Percentiles rank a stretch among this genome's conserved stretches.
phyloP scores from a whole-genome alignment of 768 basidiomycete species.

The Lentinula lateritia region DNA sequence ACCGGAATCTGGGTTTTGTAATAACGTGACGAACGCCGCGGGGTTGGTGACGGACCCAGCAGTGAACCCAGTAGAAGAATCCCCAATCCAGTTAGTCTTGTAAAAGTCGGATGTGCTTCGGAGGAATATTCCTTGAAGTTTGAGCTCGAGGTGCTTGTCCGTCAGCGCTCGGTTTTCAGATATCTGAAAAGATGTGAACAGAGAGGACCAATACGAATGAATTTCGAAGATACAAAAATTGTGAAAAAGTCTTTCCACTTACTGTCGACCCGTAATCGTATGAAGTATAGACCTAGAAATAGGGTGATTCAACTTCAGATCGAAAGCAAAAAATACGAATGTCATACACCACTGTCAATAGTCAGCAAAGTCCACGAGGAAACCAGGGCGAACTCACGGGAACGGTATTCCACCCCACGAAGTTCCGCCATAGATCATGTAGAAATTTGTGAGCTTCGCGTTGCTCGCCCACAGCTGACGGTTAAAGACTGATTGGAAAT shows the following conservation, averaged over 20 bases:
- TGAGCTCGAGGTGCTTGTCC: slow-evolving; percentile 71
- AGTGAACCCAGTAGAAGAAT: slow-evolving; percentile 39
- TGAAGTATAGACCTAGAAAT: slow-evolving; percentile 30
- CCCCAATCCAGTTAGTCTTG: slow-evolving; percentile 72
- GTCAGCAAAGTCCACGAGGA: not conserved
- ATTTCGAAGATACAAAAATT: not conserved
- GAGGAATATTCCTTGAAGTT: slow-evolving; percentile 72
- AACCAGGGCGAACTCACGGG: slow-evolving; percentile 56
- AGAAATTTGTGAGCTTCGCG: slow-evolving; percentile 77
- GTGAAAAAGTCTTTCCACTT: slow-evolving; percentile 1
- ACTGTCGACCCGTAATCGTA: slow-evolving; percentile 79
- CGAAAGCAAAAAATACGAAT: not conserved
- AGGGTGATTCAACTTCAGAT: not conserved
- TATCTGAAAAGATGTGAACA: slow-evolving; percentile 27
- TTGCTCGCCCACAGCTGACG: slow-evolving; percentile 75
- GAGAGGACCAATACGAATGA: not conserved
- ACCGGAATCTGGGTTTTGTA: slow-evolving; percentile 63
- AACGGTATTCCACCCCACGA: slow-evolving; percentile 82
- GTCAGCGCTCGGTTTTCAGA: slow-evolving; percentile 66
- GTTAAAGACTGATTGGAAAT: slow-evolving; percentile 79
- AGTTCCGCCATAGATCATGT: slow-evolving; percentile 70
- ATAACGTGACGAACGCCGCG: slow-evolving; percentile 51
- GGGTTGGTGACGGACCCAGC: slow-evolving; percentile 23
- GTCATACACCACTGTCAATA: slow-evolving; percentile 4
- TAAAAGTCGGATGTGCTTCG: slow-evolving; percentile 75